Percentiles rank a stretch among this genome's conserved stretches.
Conservation (phyloP, 805 yeast genomes). For the Metschnikowia anglica region DNA sequence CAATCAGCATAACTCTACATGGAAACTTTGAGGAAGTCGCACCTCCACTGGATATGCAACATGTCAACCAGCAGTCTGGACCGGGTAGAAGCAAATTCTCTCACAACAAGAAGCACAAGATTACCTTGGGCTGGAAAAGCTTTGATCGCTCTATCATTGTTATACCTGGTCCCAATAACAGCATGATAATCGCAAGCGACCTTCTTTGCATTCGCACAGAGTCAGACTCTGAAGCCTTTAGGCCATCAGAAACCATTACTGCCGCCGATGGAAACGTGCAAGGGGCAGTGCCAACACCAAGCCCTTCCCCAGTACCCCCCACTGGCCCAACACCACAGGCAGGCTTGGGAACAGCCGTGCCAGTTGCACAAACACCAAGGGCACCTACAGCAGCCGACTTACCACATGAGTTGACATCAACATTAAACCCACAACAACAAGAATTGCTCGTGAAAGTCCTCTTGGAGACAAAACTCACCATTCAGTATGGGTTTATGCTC, state of each 20-base stretch:
- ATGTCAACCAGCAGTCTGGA: conserved; percentile 18
- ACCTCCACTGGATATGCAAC: conserved; percentile 46
- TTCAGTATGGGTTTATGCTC: conserved; percentile 79
- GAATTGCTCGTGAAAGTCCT: conserved; percentile 64
- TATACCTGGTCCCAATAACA: conserved; percentile 64
- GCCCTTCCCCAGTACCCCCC: conserved; percentile 11
- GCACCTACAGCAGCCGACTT: conserved; percentile 39
- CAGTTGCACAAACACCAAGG: neutral
- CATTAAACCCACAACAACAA: conserved; percentile 55
- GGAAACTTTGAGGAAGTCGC: conserved; percentile 77
- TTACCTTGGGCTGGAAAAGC: conserved; percentile 57
- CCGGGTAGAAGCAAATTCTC: conserved; percentile 20
- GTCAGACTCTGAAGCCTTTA: conserved; percentile 18
- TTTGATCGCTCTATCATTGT: conserved; percentile 87
- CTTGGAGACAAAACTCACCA: conserved; percentile 68
- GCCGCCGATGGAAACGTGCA: conserved; percentile 6
- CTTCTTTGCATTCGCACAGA: conserved; percentile 52
- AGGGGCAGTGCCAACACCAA: conserved; percentile 14
- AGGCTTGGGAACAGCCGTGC: neutral
- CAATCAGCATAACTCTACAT: conserved; percentile 76
- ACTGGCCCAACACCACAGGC: conserved; percentile 1
- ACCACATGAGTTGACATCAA: conserved; percentile 55
- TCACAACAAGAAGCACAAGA: conserved; percentile 26
- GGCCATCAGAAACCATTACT: conserved; percentile 19
- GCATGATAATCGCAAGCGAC: conserved; percentile 85